These are phyloP conservation scores for Fusarium incarnatum DNA, from an alignment of 2,329 filamentous ascomycete species.

Conservation along the genomic window DNA sequence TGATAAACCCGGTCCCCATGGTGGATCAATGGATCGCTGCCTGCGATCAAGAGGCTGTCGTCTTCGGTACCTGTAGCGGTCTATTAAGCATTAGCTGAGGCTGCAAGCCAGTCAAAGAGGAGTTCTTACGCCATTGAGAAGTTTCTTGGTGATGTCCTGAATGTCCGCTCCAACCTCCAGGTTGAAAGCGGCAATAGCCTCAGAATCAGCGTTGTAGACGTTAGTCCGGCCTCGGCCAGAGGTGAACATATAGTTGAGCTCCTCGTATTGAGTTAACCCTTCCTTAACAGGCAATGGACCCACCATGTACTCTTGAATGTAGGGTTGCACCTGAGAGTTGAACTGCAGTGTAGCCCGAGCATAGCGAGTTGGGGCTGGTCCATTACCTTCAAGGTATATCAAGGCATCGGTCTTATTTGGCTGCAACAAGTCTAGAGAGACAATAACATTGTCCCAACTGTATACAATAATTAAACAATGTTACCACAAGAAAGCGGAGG, in stretches of 20 bases:
- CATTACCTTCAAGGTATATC: conserved; percentile 56
- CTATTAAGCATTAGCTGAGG: background rate
- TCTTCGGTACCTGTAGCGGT: conserved; percentile 23
- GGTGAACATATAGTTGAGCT: conserved; percentile 57
- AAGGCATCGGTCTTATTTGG: conserved; percentile 64
- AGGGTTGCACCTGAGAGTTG: conserved; percentile 27
- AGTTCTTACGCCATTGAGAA: conserved; percentile 30
- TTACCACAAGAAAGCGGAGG: too few relatives aligned
- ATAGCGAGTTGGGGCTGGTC: conserved; percentile 53
- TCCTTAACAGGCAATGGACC: conserved; percentile 49
- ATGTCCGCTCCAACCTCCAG: conserved; percentile 12
- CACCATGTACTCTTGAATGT: conserved; percentile 59
- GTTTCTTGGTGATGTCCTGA: conserved; percentile 24
- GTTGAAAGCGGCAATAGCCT: conserved; percentile 29
- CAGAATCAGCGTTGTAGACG: conserved; percentile 41
- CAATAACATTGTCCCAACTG: conserved; percentile 37
- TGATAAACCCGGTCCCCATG: conserved; percentile 56
- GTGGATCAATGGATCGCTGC: conserved; percentile 50
- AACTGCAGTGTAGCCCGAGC: conserved; percentile 55
- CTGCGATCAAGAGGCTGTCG: conserved; percentile 29
- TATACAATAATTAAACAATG: background rate
- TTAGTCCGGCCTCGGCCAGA: conserved; percentile 35
- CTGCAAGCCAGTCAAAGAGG: fast-evolving
- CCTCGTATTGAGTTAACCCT: conserved; percentile 52
- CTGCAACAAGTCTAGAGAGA: conserved; percentile 52